Conservation (phyloP, 2,329 filamentous ascomycete genomes). For the Fusarium liriodendri region DNA sequence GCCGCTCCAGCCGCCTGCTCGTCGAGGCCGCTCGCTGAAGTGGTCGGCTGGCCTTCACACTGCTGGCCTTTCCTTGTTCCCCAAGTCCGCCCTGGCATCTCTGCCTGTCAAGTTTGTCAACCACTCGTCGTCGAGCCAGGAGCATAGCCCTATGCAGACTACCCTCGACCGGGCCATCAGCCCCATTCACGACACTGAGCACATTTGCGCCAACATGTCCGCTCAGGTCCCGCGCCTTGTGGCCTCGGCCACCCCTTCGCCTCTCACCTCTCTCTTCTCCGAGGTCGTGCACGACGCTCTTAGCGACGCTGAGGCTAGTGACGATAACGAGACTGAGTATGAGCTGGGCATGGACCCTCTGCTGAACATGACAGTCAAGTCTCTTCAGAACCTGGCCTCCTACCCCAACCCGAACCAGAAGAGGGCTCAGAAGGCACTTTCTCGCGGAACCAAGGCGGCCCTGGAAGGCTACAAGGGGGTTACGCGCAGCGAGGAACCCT, state of each 20-base stretch:
- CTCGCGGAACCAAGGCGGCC: slow-evolving; percentile 45
- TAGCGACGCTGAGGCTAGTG: slow-evolving; percentile 38
- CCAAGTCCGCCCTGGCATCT: slow-evolving; percentile 50
- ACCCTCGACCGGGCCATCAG: slow-evolving; percentile 64
- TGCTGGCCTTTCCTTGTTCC: slow-evolving; percentile 50
- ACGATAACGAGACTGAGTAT: slow-evolving; percentile 46
- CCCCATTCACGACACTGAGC: slow-evolving; percentile 47
- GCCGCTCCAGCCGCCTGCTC: slow-evolving; percentile 62
- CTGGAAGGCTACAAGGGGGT: slow-evolving; percentile 21
- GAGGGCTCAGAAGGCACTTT: slow-evolving; percentile 60
- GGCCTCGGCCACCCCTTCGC: slow-evolving; percentile 41
- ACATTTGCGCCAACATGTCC: slow-evolving; percentile 42
- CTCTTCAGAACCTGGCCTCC: slow-evolving; percentile 64
- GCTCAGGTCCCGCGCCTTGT: slow-evolving; percentile 41
- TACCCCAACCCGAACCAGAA: slow-evolving; percentile 67
- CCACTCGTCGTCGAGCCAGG: slow-evolving; percentile 42
- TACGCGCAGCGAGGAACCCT: slow-evolving; percentile 20
- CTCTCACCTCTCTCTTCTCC: slow-evolving; percentile 31
- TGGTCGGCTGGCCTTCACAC: slow-evolving; percentile 47
- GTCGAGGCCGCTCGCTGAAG: slow-evolving; percentile 61
- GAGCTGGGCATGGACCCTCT: slow-evolving; percentile 47
- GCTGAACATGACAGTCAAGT: slow-evolving; percentile 58
- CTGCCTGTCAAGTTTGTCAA: slow-evolving; percentile 47
- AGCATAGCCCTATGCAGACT: slow-evolving; percentile 65
- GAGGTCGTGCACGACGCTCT: slow-evolving; percentile 29